phyloP scores from a whole-genome alignment of 2,329 filamentous ascomycete genomes.

The Hypoxylon sp. region DNA sequence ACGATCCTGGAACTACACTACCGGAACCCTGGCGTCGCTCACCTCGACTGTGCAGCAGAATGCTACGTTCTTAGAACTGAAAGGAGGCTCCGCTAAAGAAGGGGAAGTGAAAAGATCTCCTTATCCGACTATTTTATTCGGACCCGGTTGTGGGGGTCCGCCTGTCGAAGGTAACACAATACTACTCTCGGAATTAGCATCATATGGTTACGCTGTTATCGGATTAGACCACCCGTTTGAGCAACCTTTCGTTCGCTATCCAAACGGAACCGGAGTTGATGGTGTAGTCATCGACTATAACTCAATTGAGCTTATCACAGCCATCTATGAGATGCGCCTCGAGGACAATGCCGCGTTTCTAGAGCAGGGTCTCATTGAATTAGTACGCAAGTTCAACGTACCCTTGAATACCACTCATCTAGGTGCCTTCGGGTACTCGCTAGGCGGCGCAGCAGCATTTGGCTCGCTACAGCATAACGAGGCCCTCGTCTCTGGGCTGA shows the following conservation, averaged over 20 bases:
- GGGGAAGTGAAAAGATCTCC: constrained; percentile 7
- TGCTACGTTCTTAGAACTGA: constrained; percentile 32
- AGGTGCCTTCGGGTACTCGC: constrained; percentile 46
- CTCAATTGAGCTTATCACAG: constrained; percentile 2
- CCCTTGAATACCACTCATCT: constrained; percentile 42
- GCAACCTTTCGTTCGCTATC: constrained; percentile 51
- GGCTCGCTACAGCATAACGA: constrained; percentile 35
- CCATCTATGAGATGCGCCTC: constrained; percentile 42
- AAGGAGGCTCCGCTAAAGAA: neutral
- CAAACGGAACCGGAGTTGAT: constrained; percentile 50
- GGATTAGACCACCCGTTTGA: constrained; percentile 52
- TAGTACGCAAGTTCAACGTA: constrained; percentile 33
- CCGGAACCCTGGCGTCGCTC: constrained; percentile 40
- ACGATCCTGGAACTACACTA: constrained; percentile 35
- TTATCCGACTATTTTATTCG: constrained; percentile 44
- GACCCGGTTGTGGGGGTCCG: constrained; percentile 43
- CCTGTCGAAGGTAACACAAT: constrained; percentile 44
- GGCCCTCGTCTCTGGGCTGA: constrained; percentile 43
- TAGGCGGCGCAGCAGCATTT: constrained; percentile 46
- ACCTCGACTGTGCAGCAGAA: constrained; percentile 41
- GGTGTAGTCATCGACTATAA: constrained; percentile 40
- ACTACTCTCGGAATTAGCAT: constrained; percentile 43
- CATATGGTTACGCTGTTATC: constrained; percentile 49
- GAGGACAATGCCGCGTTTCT: constrained; percentile 46
- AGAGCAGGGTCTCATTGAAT: constrained; percentile 29